Base-by-base conservation (phyloP, 768 basidiomycete genomes). In the Hydnomerulius pinastri region DNA sequence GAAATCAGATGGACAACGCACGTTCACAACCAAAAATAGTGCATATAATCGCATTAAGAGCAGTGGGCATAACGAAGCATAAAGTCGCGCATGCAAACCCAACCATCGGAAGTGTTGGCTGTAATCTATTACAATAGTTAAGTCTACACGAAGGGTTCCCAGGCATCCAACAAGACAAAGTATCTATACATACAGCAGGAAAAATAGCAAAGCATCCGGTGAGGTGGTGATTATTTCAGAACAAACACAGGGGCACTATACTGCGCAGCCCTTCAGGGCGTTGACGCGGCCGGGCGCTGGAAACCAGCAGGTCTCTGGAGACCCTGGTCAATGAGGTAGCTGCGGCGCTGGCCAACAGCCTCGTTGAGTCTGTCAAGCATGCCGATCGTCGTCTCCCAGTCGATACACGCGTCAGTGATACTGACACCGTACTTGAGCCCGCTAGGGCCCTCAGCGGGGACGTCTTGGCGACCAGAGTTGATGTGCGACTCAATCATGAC, bases 401-500 rank as follows among this genome's bases (percentile, higher is more conserved):
- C 81, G 40, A 95, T 85, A 62, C 93, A 97, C 2, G 91, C 94
- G 57, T 97, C 93, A 0, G 93, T 97, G 65, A 96, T 94, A 55
- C 85, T 87, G 46, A 95, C 82, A 46, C 91, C 91, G 50, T 85
- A 74, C 68, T 88, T 91, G 58, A 94, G 78, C 8, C 66, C 79
- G 15, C 71, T 57, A 0, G 87, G 86, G 6, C 93, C 89, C 36
- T 73, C 77, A 3, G 77, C 57, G 2, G 96, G 94, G 12, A 96
- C 89, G 58, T 93, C 89, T 73, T 99, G 96, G 52, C 85, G 76
- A 17, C 96, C 96, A 43, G 86, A 87, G 63, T 90, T 87, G 71
- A 99, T 86, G 69, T 98, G 89, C 11, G 87, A 90, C 73, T 99
- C 96, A 65, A 99, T 82, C 96, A 99, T 98, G 50, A 98, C 92